Base-by-base conservation (phyloP, 768 basidiomycete species). In the Suillus ampliporus region DNA sequence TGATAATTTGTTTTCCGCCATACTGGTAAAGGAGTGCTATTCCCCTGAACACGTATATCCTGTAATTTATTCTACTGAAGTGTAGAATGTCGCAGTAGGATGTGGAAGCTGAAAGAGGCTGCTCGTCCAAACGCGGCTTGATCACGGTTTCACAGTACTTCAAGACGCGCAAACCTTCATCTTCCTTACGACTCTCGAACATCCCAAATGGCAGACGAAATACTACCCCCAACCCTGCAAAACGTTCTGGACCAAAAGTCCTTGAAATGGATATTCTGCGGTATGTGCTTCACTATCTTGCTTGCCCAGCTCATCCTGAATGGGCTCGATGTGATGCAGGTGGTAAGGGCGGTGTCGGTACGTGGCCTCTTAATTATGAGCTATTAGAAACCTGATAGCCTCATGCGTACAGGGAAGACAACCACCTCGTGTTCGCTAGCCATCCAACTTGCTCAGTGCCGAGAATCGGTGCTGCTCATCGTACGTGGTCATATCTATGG, bases 261-360 rank as follows among this genome's bases (percentile, higher is more conserved):
- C 26, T 78, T 98, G 64, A 97, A 98, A 76, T 99, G 97, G 97
- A 98, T 99, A 73, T 99, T 99, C 74, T 99, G 97, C 73, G 97
- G 97, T 87, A 77, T 63, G 91, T 85, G 35, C 63, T 62, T 47
- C 63, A 60, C 40, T 40, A 64, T 37, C 60, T 44, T 66, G 51
- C 40, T 48, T 46, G 57, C 46, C 5, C 61, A 57, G 62, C 68
- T 61, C 62, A 11, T 57, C 62, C 35, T 59, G 57, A 63, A 66
- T 71, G 54, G 65, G 44, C 40, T 54, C 47, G 46, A 21, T 59
- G 56, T 53, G 61, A 34, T 52, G 40, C 71, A 97, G 95, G 96
- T 83, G 96, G 96, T 58, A 99, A 98, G 85, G 97, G 94, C 78
- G 97, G 96, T 82, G 97, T 99, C 66, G 95, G 96, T 91, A 75